Conservation (phyloP, 73 alveolate species). For the Tetrahymena elliotti region DNA sequence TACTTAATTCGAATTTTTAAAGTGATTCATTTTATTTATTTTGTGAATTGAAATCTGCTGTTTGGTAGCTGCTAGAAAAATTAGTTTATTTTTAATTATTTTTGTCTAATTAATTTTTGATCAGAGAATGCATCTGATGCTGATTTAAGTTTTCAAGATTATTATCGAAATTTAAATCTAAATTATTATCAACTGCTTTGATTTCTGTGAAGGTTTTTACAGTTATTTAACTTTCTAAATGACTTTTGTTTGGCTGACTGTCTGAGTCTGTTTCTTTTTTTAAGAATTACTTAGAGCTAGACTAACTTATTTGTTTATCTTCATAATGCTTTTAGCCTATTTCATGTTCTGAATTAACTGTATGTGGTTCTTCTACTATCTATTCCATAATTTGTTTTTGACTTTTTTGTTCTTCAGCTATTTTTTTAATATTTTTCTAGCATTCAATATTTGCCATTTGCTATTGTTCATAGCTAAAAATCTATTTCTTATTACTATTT, state of each 20-base stretch:
- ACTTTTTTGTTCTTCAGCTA: neutral
- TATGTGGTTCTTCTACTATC: neutral
- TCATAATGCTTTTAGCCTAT: neutral
- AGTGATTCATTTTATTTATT: neutral
- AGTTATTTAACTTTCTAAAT: neutral
- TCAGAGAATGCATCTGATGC: neutral
- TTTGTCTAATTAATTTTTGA: too few relatives aligned
- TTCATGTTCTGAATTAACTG: neutral
- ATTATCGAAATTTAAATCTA: neutral
- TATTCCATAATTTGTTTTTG: neutral
- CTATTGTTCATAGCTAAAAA: neutral
- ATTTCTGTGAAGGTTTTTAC: neutral
- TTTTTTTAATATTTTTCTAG: neutral
- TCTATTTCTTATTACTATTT: too few relatives aligned
- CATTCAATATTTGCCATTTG: neutral
- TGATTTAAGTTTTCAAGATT: neutral
- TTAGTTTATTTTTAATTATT: neutral
- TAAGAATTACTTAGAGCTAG: neutral
- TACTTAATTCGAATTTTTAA: neutral
- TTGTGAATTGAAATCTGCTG: neutral
- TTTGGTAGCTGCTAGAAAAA: neutral
- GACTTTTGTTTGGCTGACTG: neutral
- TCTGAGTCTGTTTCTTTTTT: neutral
- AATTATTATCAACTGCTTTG: neutral
- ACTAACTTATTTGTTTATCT: neutral